Base-by-base conservation (phyloP, 1,284 basidiomycete species). In the Laetiporus sulphureus region DNA sequence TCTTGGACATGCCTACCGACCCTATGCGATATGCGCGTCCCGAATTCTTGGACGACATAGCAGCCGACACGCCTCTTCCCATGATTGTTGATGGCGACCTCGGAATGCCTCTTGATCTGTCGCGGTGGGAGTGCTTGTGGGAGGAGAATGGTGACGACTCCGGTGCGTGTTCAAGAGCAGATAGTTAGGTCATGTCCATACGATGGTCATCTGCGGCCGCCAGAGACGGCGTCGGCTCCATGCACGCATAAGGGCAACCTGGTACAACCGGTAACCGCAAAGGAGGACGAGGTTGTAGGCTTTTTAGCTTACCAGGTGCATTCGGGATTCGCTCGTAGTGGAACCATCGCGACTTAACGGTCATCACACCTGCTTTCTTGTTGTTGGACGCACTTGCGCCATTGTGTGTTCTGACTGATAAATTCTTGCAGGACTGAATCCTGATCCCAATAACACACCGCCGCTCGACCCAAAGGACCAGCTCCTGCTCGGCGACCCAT, bases 11-110 rank as follows among this genome's bases (percentile, higher is more conserved):
- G 42, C 80, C 85, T 21, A 95, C 93, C 23, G 78, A 87, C 58
- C 83, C 91, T 10, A 72, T 76, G 57, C 86, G 93, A 30, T 91
- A 95, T 63, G 85, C 89, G 18, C 77, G 77, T 21, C 86, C 90
- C 13, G 83, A 86, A 54, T 93, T 92, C 53, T 73, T 93, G 19
- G 79, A 88, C 48, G 73, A 81, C 15, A 68, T 96, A 32, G 85
- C 87, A 1, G 79, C 83, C 37, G 86, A 88, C 35, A 79, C 81
- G 5, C 83, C 85, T 0, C 61, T 95, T 8, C 91, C 93, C 0
- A 91, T 97, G 88, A 83, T 96, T 46, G 83, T 95, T 1, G 93
- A 97, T 55, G 86, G 88, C 1, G 93, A 97, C 60, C 84, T 85
- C 56, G 93, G 93, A 1, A 94, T 97, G 91, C 91, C 92, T 0